Percentiles rank a stretch among this genome's conserved stretches.
Evolutionary conservation across 1,284 basidiomycete genomes (phyloP).

Genomic region (Fomitopsis betulina): DNA sequence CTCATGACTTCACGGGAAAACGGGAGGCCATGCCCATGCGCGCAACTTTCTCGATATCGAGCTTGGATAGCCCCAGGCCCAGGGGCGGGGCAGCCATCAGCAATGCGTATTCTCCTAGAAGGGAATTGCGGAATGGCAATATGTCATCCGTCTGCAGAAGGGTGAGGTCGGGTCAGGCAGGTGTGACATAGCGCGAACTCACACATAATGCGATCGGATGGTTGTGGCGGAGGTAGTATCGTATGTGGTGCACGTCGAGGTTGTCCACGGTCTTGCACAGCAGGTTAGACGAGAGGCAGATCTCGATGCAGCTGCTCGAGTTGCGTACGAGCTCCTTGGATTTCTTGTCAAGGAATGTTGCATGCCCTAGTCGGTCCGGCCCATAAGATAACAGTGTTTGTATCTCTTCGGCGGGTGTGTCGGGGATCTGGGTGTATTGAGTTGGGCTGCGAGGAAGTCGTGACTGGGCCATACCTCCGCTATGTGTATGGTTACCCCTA

Average conservation of each 20-base stretch:
- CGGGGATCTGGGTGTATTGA: conserved; percentile 35
- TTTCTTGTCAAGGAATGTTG: conserved; percentile 69
- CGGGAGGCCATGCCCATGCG: conserved; percentile 53
- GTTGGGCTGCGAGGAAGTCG: neutral
- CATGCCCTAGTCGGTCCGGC: conserved; percentile 76
- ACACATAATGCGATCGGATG: conserved; percentile 78
- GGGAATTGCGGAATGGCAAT: conserved; percentile 69
- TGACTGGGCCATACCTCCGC: conserved; percentile 53
- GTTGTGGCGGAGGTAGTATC: conserved; percentile 54
- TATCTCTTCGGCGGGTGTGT: conserved; percentile 56
- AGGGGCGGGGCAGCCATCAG: conserved; percentile 63
- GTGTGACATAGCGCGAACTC: conserved; percentile 24
- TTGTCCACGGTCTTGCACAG: conserved; percentile 67
- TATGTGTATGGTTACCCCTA: conserved; percentile 74
- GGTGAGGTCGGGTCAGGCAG: neutral
- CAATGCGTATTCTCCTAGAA: conserved; percentile 73
- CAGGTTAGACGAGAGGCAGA: conserved; percentile 80
- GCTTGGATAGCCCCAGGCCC: conserved; percentile 61
- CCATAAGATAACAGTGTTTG: conserved; percentile 56
- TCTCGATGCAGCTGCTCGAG: conserved; percentile 61
- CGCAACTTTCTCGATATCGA: conserved; percentile 53
- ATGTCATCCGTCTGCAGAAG: conserved; percentile 70
- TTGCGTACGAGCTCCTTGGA: conserved; percentile 51
- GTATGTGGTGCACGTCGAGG: conserved; percentile 69
- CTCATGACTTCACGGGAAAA: conserved; percentile 14